Conservation (phyloP, 2,329 filamentous ascomycete species). For the Myrmaecium sp. region DNA sequence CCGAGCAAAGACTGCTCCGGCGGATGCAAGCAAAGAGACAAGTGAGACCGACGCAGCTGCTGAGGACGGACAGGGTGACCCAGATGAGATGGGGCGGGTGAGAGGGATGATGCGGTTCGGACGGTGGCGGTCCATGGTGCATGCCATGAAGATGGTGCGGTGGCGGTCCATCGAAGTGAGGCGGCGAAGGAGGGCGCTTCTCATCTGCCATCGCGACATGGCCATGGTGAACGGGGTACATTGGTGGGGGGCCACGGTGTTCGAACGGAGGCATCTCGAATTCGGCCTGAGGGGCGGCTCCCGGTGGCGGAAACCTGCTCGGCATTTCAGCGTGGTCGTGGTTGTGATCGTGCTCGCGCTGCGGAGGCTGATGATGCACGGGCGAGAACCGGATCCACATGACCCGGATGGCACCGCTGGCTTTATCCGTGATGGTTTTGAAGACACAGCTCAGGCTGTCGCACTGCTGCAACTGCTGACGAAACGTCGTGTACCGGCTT, state of each 20-base stretch:
- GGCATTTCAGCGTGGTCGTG: conserved; percentile 10
- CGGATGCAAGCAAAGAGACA: conserved; percentile 29
- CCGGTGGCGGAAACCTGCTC: conserved; percentile 6
- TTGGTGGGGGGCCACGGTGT: conserved; percentile 1
- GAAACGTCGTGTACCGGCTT: conserved; percentile 15
- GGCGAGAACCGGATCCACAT: conserved; percentile 14
- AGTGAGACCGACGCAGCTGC: conserved; percentile 26
- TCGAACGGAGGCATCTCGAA: conserved; percentile 2
- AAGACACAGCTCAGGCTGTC: conserved; percentile 26
- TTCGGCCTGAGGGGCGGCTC: neutral
- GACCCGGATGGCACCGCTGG: conserved; percentile 16
- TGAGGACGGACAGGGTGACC: conserved; percentile 26
- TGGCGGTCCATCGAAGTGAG: conserved; percentile 1
- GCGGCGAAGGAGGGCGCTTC: conserved; percentile 3
- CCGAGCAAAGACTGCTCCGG: conserved; percentile 29
- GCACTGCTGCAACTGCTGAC: conserved; percentile 24
- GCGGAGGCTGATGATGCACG: conserved; percentile 8
- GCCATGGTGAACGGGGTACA: conserved; percentile 1
- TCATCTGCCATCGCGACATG: too few species aligned
- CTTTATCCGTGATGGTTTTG: conserved; percentile 20
- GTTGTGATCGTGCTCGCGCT: conserved; percentile 8
- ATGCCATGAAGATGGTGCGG: conserved; percentile 3
- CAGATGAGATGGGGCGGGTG: conserved; percentile 16
- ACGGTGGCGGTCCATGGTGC: conserved; percentile 1
- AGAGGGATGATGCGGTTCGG: conserved; percentile 5